Percentiles rank a stretch among this genome's conserved stretches.
Evolutionary conservation across 73 alveolate genomes (phyloP).

Genomic region (Tetrahymena elliotti): DNA sequence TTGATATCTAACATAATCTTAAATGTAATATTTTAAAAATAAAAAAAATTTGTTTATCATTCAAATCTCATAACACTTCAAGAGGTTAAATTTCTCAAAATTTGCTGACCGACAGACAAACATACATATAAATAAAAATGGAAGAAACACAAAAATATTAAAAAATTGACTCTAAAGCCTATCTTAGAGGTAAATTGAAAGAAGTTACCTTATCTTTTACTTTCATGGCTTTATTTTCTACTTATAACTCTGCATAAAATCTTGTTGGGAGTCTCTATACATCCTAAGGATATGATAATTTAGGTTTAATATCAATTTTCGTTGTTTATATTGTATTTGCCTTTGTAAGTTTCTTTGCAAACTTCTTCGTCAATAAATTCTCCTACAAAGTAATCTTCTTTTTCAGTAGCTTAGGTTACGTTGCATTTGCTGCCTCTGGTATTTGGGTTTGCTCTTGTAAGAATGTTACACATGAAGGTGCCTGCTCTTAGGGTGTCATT

Average conservation of each 20-base stretch:
- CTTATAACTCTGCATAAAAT: slow-evolving; percentile 34
- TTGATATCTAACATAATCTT: background rate
- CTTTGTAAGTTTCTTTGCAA: slow-evolving; percentile 5
- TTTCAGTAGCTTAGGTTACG: background rate
- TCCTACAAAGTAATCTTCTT: background rate
- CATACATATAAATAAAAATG: background rate
- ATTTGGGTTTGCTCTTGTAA: slow-evolving; percentile 16
- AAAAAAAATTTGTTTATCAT: background rate
- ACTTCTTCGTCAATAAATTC: background rate
- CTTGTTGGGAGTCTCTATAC: slow-evolving; percentile 6
- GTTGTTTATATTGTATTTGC: slow-evolving; percentile 24
- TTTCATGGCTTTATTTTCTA: slow-evolving; percentile 12
- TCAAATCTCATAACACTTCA: background rate
- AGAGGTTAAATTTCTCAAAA: background rate
- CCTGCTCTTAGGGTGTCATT: slow-evolving; percentile 1
- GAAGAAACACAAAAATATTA: background rate
- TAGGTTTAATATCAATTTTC: slow-evolving; percentile 23
- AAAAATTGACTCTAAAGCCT: background rate
- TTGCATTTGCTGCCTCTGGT: slow-evolving; percentile 4
- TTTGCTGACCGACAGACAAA: too few relatives aligned
- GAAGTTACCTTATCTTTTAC: background rate
- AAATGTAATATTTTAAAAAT: background rate
- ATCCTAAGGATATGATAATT: slow-evolving; percentile 1
- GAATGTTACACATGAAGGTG: slow-evolving; percentile 8
- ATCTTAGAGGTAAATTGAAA: background rate